Evolutionary conservation across 495 filamentous ascomycete genomes (phyloP).

Genomic region (Lineolata rhizophorae): DNA sequence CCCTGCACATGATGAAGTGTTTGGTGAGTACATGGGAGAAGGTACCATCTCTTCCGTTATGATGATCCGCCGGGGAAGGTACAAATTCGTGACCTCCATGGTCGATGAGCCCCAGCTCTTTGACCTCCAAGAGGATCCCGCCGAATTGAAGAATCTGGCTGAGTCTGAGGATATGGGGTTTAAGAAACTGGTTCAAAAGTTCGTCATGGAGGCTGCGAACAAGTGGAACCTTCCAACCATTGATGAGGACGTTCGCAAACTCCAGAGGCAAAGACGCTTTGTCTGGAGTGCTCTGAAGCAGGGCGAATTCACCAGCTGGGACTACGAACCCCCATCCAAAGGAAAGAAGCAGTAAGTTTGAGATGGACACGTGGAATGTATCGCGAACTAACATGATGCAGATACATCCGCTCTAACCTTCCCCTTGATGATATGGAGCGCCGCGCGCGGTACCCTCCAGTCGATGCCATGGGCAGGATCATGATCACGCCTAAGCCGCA

Average conservation of each 20-base stretch:
- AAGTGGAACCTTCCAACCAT: conserved; percentile 61
- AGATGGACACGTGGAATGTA: not conserved
- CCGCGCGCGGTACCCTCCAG: conserved; percentile 38
- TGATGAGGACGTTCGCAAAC: conserved; percentile 39
- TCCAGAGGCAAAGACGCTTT: conserved; percentile 48
- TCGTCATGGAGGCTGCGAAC: conserved; percentile 37
- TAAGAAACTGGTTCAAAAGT: conserved; percentile 29
- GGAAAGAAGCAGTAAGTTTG: conserved; percentile 39
- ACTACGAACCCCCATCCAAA: conserved; percentile 53
- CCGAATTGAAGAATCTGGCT: conserved; percentile 52
- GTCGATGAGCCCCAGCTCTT: conserved; percentile 63
- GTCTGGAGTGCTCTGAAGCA: conserved; percentile 53
- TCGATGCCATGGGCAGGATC: conserved; percentile 25
- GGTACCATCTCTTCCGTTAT: conserved; percentile 69
- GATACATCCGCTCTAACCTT: conserved; percentile 46
- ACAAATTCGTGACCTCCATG: conserved; percentile 67
- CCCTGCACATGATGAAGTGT: conserved; percentile 46
- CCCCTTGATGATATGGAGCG: conserved; percentile 48
- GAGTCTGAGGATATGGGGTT: conserved; percentile 20
- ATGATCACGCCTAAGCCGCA: not conserved
- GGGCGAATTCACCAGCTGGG: conserved; percentile 52
- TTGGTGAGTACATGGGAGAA: conserved; percentile 78
- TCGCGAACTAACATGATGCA: conserved; percentile 5
- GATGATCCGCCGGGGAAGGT: conserved; percentile 67
- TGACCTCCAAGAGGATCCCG: conserved; percentile 48